A percentile compares a stretch with the other conserved stretches of the same genome.
Conservation (phyloP, 306 rosid genomes). For the Lathyrus sativus region DNA sequence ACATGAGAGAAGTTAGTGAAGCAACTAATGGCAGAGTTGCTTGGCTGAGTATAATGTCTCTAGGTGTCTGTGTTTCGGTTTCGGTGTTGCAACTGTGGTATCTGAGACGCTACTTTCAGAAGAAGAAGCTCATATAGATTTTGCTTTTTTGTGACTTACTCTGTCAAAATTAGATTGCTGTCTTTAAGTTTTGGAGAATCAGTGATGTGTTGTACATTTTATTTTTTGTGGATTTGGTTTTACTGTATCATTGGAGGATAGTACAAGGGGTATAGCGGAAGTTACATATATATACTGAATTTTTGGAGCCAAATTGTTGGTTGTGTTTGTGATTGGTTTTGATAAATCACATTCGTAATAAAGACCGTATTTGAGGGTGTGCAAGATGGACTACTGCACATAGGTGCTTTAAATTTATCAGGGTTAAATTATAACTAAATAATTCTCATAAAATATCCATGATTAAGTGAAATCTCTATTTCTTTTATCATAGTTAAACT, state of each 20-base stretch:
- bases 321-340: too few relatives aligned
- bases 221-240: conserved; percentile 15
- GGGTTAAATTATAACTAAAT: too few relatives aligned
- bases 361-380: too few relatives aligned
- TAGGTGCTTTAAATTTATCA: too few relatives aligned
- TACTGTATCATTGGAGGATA: conserved; percentile 17
- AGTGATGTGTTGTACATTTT: conserved; percentile 32
- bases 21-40: conserved; percentile 56
- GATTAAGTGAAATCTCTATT: too few relatives aligned
- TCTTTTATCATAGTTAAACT: too few relatives aligned
- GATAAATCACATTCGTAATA: too few relatives aligned
- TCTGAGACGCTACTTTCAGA: conserved; percentile 52
- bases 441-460: too few relatives aligned
- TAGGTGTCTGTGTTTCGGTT: conserved; percentile 50
- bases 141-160: neutral
- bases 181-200: conserved; percentile 1
- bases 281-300: conserved; percentile 12
- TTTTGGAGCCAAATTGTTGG: too few relatives aligned
- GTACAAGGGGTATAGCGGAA: conserved; percentile 22
- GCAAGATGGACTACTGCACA: too few relatives aligned
- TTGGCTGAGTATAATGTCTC: conserved; percentile 57
- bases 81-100: conserved; percentile 45
- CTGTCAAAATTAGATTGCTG: conserved; percentile 27
- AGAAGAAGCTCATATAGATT: conserved; percentile 74
- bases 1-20: conserved; percentile 69